phyloP scores from a whole-genome alignment of 176 grass and related monocot species.

The Rhynchospora tenuis region DNA sequence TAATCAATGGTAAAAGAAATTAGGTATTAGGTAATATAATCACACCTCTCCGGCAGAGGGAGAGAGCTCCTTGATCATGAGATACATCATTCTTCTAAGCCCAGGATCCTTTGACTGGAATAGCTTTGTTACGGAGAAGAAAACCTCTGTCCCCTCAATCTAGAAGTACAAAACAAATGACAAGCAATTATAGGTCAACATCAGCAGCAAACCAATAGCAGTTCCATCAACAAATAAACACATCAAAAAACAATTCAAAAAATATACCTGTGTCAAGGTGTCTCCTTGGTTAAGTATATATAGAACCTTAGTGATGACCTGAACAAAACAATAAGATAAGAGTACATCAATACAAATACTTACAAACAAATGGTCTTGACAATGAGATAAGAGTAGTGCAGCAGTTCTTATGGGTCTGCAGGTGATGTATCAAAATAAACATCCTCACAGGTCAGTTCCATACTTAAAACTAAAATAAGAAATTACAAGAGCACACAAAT shows the following conservation, averaged over 20 bases:
- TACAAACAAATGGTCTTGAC: neutral
- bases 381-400: neutral
- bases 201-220: neutral
- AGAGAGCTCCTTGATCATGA: conserved; percentile 99
- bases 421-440: neutral
- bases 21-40: neutral
- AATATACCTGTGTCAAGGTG: conserved; percentile 84
- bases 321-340: neutral
- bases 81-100: conserved; percentile 98
- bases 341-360: neutral
- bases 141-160: conserved; percentile 93
- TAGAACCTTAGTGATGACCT: conserved; percentile 99
- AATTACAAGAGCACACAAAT: neutral
- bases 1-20: neutral
- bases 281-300: conserved; percentile 99
- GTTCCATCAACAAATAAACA: neutral
- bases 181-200: neutral
- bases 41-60: conserved; percentile 88
- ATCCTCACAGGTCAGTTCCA: neutral
- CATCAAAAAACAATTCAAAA: neutral
- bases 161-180: conserved; percentile 29
- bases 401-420: neutral
- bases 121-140: conserved; percentile 92
- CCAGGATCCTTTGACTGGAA: conserved; percentile 96
- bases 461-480: neutral